Evolutionary conservation across 495 filamentous ascomycete genomes (phyloP), one percentile per base, ranked within the genome.

Genomic region (Parathielavia hyrcaniae): DNA sequence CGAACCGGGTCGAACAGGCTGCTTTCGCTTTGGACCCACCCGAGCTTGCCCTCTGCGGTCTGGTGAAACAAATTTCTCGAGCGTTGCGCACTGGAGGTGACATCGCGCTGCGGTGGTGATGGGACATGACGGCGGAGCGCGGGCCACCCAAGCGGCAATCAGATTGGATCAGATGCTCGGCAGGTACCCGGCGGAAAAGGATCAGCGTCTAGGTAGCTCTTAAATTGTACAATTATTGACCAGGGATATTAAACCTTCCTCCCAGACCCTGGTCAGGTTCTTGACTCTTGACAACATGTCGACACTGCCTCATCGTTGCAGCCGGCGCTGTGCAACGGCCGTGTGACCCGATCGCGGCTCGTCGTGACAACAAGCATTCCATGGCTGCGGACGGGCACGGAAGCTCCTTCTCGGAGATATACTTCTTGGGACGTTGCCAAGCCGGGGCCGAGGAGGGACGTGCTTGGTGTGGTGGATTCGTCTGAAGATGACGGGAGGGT

Each of bases 151-250:
- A 63, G 49, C 48, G 49, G 58, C 55, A 53, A 54, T 47, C 30
- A 55, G 44, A 64, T 55, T 55, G 59, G 50, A 57, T 50, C 62
- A 50, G 51, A 64, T 67, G 56, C 62, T 58, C 38, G 61, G 50
- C 59, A 30, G 49, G 50, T 23, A 43, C 30, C 59, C 52, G 36
- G 54, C 14, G 12, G 50, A 44, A 44, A 48, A 50, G 52, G 58
- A 52, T 51, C 55, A 45, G 50, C 50, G 39, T 35, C 53, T 50
- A 58, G 39, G 51, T 51, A 58, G 39, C 54, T 51, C 54, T 65
- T 64, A 65, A 61, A 65, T 67, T 67, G 62, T 44, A 41, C 57
- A 50, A 60, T 59, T 67, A 69, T 67, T 59, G 59, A 48, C 43
- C 62, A 65, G 61, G 64, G 55, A 6, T 30, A 30, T 30, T 30